These are phyloP conservation scores for Iris pallida DNA, from an alignment of 116 monocot genomes.

Conservation along the genomic window DNA sequence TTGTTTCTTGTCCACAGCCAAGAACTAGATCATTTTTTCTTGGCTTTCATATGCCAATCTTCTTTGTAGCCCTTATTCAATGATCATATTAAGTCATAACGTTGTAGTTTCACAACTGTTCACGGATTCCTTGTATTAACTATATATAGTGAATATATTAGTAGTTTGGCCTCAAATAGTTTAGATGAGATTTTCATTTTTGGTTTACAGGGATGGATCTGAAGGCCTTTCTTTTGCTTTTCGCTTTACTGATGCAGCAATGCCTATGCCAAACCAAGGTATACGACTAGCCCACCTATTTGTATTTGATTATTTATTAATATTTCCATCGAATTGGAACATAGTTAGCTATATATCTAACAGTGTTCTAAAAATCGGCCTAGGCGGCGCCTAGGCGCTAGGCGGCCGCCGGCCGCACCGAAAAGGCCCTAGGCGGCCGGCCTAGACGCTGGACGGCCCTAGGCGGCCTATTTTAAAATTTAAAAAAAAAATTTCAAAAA, in stretches of 20 bases:
- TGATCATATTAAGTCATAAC: not conserved
- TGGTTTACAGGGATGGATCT: slow-evolving; percentile 74
- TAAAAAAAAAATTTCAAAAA: too few relatives aligned
- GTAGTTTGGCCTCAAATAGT: not conserved
- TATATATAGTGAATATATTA: not conserved
- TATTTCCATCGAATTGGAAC: not conserved
- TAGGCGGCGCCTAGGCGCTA: too few relatives aligned
- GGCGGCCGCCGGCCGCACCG: too few relatives aligned
- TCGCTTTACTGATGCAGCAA: slow-evolving; percentile 82
- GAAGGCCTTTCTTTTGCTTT: slow-evolving; percentile 99
- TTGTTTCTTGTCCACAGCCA: too few relatives aligned
- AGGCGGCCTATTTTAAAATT: too few relatives aligned
- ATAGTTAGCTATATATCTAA: too few relatives aligned
- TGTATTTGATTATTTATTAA: slow-evolving; percentile 1
- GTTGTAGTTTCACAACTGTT: too few relatives aligned
- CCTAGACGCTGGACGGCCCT: too few relatives aligned
- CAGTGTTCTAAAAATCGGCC: too few relatives aligned
- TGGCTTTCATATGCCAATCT: not conserved
- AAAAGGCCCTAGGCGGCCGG: too few relatives aligned
- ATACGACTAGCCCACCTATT: slow-evolving; percentile 2
- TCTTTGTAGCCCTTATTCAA: not conserved
- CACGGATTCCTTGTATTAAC: not conserved
- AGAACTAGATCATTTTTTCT: too few relatives aligned
- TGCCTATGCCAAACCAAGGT: slow-evolving; percentile 70
- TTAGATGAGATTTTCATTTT: not conserved